phyloP scores from a whole-genome alignment of 148 eudicot genomes.

The Vaccinium myrtillus region DNA sequence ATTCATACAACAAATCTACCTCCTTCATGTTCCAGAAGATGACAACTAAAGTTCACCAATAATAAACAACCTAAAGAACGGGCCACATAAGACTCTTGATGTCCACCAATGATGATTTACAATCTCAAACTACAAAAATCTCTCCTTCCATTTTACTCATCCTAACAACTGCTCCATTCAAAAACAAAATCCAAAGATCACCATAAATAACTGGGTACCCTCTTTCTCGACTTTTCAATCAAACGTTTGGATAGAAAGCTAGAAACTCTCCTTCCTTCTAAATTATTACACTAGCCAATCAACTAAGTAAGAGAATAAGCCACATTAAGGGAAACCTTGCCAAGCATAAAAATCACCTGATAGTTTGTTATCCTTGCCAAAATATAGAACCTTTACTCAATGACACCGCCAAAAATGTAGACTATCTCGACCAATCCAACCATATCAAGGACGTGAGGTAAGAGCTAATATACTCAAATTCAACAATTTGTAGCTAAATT shows the following conservation, averaged over 20 bases:
- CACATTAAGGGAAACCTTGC: neutral
- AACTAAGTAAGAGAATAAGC: neutral
- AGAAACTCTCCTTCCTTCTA: neutral
- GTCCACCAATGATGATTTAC: neutral
- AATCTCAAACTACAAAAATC: neutral
- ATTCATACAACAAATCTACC: neutral
- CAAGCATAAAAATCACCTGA: neutral
- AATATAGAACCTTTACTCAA: neutral
- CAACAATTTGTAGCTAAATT: neutral
- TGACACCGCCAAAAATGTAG: neutral
- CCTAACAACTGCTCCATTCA: neutral
- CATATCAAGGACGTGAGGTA: neutral
- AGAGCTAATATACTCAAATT: neutral
- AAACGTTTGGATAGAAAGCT: neutral
- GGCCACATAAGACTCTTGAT: neutral
- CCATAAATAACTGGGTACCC: neutral
- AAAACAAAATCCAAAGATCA: neutral
- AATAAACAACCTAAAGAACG: neutral
- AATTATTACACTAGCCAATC: neutral
- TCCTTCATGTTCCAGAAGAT: neutral
- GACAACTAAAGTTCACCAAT: neutral
- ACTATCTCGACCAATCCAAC: neutral
- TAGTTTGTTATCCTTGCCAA: neutral
- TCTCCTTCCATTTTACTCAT: slow-evolving; percentile 1
- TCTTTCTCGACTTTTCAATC: neutral